Evolutionary conservation across 192 early-diverging fungal genomes (phyloP), one percentile per base, ranked within the genome.

Genomic region (Linnemannia zychae): DNA sequence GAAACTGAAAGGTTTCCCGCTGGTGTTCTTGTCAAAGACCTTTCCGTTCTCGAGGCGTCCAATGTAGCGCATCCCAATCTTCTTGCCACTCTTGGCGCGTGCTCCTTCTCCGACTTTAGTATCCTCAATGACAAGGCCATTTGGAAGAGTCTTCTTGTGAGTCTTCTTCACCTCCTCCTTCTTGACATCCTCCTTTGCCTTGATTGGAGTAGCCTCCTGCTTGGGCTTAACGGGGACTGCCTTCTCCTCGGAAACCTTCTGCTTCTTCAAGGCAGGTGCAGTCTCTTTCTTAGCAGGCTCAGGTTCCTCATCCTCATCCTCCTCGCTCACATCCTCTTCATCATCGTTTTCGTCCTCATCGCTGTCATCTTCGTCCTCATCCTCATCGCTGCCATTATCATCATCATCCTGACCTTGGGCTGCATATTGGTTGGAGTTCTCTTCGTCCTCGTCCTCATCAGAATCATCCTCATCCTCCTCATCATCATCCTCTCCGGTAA

Each of bases 21-120:
- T 92, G 67, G 92, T 95, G 92, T 97, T 97, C 84, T 92, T 88
- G 91, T 98, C 97, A 91, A 98, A 97, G 28, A 96, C 94, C 83
- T 85, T 85, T 28, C 83, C 83, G 34, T 76, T 79, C n/a, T 37
- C 63, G 20, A 85, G 48, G 18, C 83, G 77, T 33, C 83, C 83
- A 60, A 85, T 79, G 50, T 85, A 85, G 1, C 83, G 83, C 83
- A 85, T 79, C 37, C 83, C 83, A 11, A 90, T 86, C 71, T 88
- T 86, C 66, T 90, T 86, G 2, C 90, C 90, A 40, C 53, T 50
- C 84, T 91, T 91, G 16, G 88, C 89, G 36, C 80, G 86, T 22
- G 83, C 80, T 46, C 89, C 89, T 1, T 77, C 79, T 31, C 90
- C 90, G 37, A 80, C 52, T 80, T 89, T 93, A 63, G 91, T 84